These are phyloP conservation scores for Nothophaeocryptopus gaeumannii DNA, from an alignment of 2,329 filamentous ascomycete species.

Conservation along the genomic window DNA sequence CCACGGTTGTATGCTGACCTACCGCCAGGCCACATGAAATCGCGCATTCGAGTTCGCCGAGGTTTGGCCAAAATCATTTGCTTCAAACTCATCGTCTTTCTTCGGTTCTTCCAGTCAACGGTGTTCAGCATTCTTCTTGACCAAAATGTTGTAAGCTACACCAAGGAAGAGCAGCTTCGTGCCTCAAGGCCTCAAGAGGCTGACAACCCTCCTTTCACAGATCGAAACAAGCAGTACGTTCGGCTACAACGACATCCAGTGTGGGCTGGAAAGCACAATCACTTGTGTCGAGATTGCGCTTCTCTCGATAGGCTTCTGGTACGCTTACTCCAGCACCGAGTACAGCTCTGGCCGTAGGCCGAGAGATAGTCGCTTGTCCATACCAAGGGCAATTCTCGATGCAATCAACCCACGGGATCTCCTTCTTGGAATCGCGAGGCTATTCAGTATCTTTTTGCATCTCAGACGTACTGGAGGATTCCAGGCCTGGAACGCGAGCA, in stretches of 20 bases:
- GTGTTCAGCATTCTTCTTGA: constrained; percentile 29
- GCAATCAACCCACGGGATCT: constrained; percentile 10
- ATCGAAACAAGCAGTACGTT: constrained; percentile 23
- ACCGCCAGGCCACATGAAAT: constrained; percentile 16
- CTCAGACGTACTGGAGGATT: constrained; percentile 5
- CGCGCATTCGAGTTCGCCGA: constrained; percentile 20
- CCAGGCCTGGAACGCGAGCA: constrained; percentile 5
- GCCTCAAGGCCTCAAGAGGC: too few species aligned
- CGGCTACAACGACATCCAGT: constrained; percentile 28
- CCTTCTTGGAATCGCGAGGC: not conserved
- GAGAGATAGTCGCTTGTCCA: too few species aligned
- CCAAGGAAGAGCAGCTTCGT: too few species aligned
- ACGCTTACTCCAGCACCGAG: constrained; percentile 26
- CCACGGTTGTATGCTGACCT: too few species aligned
- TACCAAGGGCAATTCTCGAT: constrained; percentile 2
- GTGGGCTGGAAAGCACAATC: constrained; percentile 25
- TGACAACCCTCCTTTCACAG: too few species aligned
- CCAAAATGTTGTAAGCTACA: constrained; percentile 13
- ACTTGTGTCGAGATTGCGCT: constrained; percentile 28
- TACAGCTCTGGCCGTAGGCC: constrained; percentile 11
- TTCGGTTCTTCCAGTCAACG: constrained; percentile 28
- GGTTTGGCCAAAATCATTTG: constrained; percentile 27
- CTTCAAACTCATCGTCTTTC: constrained; percentile 32
- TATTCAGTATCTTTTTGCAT: constrained; percentile 4
- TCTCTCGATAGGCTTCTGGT: constrained; percentile 29